These are phyloP conservation scores for Backusella mclennaniae DNA, from an alignment of 192 early-diverging fungal species.

Conservation along the genomic window DNA sequence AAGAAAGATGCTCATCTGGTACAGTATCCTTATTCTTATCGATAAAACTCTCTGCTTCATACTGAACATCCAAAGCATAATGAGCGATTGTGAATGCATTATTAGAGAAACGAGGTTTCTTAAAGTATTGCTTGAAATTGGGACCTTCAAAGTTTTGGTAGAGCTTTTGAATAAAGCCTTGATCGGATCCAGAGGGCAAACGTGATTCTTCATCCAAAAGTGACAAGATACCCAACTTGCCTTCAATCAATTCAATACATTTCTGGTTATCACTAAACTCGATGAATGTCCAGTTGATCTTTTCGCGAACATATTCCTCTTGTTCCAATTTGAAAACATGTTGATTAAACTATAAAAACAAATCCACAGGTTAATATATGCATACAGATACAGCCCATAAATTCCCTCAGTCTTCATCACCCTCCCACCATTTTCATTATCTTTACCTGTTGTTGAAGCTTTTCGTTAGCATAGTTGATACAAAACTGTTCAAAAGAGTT, in stretches of 20 bases:
- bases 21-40: conserved; percentile 99
- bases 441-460: conserved; percentile 84
- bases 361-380: not conserved
- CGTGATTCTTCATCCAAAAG: conserved; percentile 88
- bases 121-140: conserved; percentile 73
- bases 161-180: conserved; percentile 84
- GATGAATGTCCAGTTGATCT: conserved; percentile 98
- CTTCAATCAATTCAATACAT: conserved; percentile 98
- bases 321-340: conserved; percentile 99
- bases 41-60: conserved; percentile 92
- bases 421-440: not conserved
- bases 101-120: conserved; percentile 89
- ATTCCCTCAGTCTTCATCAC: not conserved
- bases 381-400: not conserved
- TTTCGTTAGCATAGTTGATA: conserved; percentile 97
- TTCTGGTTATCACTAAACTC: conserved; percentile 99
- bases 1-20: conserved; percentile 82
- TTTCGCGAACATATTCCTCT: conserved; percentile 95
- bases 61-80: conserved; percentile 93
- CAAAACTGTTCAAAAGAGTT: conserved; percentile 99
- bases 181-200: conserved; percentile 86
- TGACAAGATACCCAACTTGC: conserved; percentile 90
- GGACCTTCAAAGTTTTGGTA: conserved; percentile 79
- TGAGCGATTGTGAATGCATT: conserved; percentile 89
- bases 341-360: conserved; percentile 76